phyloP scores from a whole-genome alignment of 345 rosid genomes.

The Excoecaria cochinchinensis region DNA sequence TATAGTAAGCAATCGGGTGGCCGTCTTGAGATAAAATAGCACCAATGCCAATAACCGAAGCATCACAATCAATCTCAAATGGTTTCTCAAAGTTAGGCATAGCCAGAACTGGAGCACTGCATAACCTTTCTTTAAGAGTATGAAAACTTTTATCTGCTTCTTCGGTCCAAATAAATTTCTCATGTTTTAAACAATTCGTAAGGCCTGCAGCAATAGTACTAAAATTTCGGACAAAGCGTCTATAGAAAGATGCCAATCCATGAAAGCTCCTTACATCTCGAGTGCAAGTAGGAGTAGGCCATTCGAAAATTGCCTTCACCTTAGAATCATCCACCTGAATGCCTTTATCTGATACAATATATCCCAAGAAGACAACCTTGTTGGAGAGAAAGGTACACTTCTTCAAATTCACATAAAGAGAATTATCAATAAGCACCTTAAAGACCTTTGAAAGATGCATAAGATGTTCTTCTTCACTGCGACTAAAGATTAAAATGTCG shows the following conservation, averaged over 20 bases:
- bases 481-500: background rate
- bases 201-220: constrained; percentile 1
- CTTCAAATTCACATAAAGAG: constrained; percentile 8
- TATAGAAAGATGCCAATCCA: constrained; percentile 2
- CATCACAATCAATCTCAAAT: too few relatives aligned
- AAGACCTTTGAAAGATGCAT: background rate
- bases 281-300: constrained; percentile 3
- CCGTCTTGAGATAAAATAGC: too few relatives aligned
- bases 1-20: too few relatives aligned
- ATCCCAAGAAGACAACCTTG: too few relatives aligned
- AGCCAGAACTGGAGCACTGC: too few relatives aligned
- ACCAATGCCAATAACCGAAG: too few relatives aligned
- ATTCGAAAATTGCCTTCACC: constrained; percentile 1
- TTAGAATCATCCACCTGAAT: constrained; percentile 1
- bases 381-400: constrained; percentile 18
- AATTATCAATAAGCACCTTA: background rate
- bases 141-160: too few relatives aligned
- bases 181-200: background rate
- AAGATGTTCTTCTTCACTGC: constrained; percentile 8
- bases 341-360: too few relatives aligned
- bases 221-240: background rate
- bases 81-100: too few relatives aligned
- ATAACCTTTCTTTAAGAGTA: too few relatives aligned
- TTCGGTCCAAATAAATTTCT: background rate
- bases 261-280: background rate